Conservation (phyloP, 1,139 yeast genomes). For the Wickerhamomyces sp. region DNA sequence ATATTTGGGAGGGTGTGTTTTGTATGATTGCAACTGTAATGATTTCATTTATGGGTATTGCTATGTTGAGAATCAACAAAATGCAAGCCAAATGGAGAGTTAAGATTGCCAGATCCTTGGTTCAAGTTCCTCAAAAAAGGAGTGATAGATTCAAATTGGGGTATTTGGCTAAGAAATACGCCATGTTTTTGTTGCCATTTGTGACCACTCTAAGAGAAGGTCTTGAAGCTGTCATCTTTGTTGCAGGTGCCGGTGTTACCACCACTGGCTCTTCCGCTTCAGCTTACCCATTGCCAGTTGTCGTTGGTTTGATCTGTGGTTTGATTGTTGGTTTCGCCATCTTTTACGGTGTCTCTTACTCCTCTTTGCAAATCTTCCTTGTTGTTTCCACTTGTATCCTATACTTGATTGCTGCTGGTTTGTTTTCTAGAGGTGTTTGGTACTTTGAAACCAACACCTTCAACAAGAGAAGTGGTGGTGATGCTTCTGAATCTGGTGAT, state of each 20-base stretch:
- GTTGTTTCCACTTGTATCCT: constrained; percentile 76
- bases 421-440: constrained; percentile 90
- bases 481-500: constrained; percentile 81
- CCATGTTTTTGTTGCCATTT: constrained; percentile 74
- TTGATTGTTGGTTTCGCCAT: constrained; percentile 55
- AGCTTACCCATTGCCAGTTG: constrained; percentile 79
- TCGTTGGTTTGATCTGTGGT: constrained; percentile 76
- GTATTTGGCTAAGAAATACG: constrained; percentile 50
- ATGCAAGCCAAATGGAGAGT: constrained; percentile 78
- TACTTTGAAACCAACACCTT: constrained; percentile 64
- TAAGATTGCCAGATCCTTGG: constrained; percentile 27
- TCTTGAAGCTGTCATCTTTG: constrained; percentile 84
- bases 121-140: constrained; percentile 34
- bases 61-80: constrained; percentile 76
- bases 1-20: constrained; percentile 89
- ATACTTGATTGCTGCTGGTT: constrained; percentile 82
- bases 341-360: constrained; percentile 69
- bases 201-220: constrained; percentile 88
- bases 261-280: constrained; percentile 47
- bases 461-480: constrained; percentile 71
- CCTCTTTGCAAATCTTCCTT: constrained; percentile 75
- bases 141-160: constrained; percentile 32
- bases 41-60: constrained; percentile 86
- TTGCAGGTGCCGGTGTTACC: constrained; percentile 80
- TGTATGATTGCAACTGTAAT: constrained; percentile 74